Percentiles rank a stretch among this genome's conserved stretches.
Conservation (phyloP, 345 rosid species). For the Raphanus raphanistrum region DNA sequence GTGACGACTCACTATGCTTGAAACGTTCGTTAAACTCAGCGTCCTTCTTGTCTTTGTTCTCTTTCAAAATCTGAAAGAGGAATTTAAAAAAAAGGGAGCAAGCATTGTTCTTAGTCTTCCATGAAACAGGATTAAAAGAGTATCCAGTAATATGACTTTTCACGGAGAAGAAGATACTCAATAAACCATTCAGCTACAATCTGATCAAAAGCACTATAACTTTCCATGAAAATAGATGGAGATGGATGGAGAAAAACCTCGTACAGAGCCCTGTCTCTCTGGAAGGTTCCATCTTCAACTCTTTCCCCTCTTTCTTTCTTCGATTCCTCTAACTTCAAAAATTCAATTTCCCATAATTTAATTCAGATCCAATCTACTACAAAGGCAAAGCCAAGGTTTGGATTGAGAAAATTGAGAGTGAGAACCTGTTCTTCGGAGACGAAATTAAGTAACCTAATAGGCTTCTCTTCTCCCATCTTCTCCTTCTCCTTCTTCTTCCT, state of each 20-base stretch:
- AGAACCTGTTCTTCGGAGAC: conserved; percentile 85
- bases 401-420: neutral
- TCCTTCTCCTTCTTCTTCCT: conserved; percentile 32
- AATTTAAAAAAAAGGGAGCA: neutral
- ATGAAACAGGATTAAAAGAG: neutral
- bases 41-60: conserved; percentile 91
- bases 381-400: too few relatives aligned
- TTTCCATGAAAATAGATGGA: neutral
- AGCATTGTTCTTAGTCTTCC: neutral
- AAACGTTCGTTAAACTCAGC: conserved; percentile 96
- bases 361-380: neutral
- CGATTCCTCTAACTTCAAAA: conserved; percentile 66
- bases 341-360: neutral
- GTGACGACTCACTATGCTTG: conserved; percentile 67
- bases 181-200: conserved; percentile 36
- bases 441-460: conserved; percentile 81
- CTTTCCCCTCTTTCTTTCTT: conserved; percentile 88
- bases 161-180: too few relatives aligned
- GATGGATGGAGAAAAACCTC: conserved; percentile 50
- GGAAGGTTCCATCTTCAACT: conserved; percentile 93
- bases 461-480: conserved; percentile 70
- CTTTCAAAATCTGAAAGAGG: conserved; percentile 68
- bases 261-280: conserved; percentile 81
- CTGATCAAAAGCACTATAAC: neutral
- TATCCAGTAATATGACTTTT: too few relatives aligned